Evolutionary conservation across 768 basidiomycete species (phyloP).

Genomic region (Mrakia blollopis): DNA sequence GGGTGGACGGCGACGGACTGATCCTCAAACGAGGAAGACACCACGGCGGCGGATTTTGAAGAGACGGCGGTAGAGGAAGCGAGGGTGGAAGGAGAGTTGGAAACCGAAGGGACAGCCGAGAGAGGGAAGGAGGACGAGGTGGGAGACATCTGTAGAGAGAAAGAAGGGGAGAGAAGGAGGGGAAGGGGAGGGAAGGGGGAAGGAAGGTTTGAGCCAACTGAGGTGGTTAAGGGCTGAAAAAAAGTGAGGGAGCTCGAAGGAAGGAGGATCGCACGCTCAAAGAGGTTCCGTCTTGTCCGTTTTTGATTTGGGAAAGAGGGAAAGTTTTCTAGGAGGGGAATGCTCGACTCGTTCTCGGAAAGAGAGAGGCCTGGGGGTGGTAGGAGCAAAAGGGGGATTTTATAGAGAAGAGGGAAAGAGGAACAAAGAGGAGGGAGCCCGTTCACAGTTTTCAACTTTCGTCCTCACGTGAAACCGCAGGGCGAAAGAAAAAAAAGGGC

Average conservation of each 20-base stretch:
- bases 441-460: no score
- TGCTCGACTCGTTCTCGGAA: no score
- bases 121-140: constrained; percentile 26
- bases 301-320: not conserved
- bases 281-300: not conserved
- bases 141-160: not conserved
- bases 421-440: not conserved
- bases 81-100: not conserved
- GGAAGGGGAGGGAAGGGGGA: not conserved
- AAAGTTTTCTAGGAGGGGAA: not conserved
- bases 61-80: constrained; percentile 22
- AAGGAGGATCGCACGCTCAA: not conserved
- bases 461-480: no score
- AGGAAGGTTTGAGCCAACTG: not conserved
- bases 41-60: not conserved
- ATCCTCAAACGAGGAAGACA: not conserved
- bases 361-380: not conserved
- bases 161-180: not conserved
- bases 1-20: constrained; percentile 30
- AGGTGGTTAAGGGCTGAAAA: not conserved
- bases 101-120: constrained; percentile 19
- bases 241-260: not conserved
- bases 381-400: not conserved
- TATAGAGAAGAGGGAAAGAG: constrained; percentile 9
- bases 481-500: no score